A percentile compares a stretch with the other conserved stretches of the same genome.
phyloP scores from a whole-genome alignment of 2,329 filamentous ascomycete genomes.

The Ceratocystis harringtonii region DNA sequence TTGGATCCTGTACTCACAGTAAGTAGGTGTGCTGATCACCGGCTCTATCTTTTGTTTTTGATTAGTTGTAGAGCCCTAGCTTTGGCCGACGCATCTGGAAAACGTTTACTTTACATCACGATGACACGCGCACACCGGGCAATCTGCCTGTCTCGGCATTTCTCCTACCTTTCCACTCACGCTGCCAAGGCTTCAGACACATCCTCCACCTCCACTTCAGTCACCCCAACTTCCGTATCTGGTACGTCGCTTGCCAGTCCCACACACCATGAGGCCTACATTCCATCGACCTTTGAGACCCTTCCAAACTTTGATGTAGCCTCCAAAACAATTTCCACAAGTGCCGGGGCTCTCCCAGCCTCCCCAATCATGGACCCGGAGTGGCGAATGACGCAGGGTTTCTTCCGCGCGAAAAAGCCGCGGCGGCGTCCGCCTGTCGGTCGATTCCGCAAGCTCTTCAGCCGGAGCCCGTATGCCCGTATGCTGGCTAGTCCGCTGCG shows the following conservation, averaged over 20 bases:
- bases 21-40: too few species aligned
- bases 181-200: background rate
- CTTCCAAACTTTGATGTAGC: slow-evolving; percentile 24
- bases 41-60: too few species aligned
- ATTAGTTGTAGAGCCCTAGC: too few species aligned
- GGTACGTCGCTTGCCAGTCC: background rate
- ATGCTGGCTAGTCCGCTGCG: slow-evolving; percentile 48
- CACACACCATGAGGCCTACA: background rate
- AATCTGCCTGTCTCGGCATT: background rate
- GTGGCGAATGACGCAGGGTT: slow-evolving; percentile 33
- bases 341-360: slow-evolving; percentile 33
- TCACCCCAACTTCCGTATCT: background rate
- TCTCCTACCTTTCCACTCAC: background rate
- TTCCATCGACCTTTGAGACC: slow-evolving; percentile 9
- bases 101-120: background rate
- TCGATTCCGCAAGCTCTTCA: slow-evolving; percentile 43
- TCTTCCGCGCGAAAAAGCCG: slow-evolving; percentile 26
- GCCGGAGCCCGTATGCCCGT: slow-evolving; percentile 48
- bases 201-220: background rate
- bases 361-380: slow-evolving; percentile 40
- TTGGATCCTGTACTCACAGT: too few species aligned
- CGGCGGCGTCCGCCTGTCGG: slow-evolving; percentile 22
- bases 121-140: background rate
- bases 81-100: background rate
- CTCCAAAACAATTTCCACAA: slow-evolving; percentile 32